Conservation (phyloP, 176 grass and related monocot genomes). For the Canna indica region DNA sequence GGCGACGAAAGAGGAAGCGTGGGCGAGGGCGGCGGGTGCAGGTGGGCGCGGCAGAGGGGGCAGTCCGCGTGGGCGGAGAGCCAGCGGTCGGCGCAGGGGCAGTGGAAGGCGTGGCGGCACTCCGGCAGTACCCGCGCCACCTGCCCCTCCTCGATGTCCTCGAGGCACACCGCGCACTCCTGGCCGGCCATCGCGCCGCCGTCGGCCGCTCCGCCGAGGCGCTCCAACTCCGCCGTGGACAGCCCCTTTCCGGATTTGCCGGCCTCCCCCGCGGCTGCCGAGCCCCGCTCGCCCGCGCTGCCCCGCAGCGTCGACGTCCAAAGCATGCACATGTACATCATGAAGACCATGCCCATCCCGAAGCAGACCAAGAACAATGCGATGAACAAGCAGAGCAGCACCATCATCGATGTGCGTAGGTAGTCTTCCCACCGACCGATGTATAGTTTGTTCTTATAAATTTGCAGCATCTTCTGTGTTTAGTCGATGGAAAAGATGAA, state of each 20-base stretch:
- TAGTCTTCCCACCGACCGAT: too few species aligned
- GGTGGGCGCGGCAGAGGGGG: conserved; percentile 1
- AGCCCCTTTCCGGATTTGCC: not conserved
- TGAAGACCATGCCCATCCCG: not conserved
- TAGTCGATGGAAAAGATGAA: too few species aligned
- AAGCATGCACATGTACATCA: not conserved
- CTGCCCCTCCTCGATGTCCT: conserved; percentile 3
- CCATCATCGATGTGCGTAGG: not conserved
- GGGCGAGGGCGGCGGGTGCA: not conserved
- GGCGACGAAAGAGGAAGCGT: not conserved
- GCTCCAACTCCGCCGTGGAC: not conserved
- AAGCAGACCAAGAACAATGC: conserved; percentile 3
- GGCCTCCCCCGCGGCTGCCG: not conserved
- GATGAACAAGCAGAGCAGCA: not conserved
- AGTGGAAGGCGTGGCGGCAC: conserved; percentile 13
- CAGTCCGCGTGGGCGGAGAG: not conserved
- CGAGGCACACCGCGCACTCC: conserved; percentile 7
- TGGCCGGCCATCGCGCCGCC: not conserved
- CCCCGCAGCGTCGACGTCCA: not conserved
- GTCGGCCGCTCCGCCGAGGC: not conserved
- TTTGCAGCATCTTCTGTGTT: too few species aligned
- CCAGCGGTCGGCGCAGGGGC: not conserved
- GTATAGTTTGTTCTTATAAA: too few species aligned
- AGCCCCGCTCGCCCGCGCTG: not conserved
- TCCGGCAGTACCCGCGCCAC: conserved; percentile 2